A percentile compares a stretch with the other conserved stretches of the same genome.
phyloP scores from a whole-genome alignment of 176 grass and related monocot genomes.

The Oryza meyeriana region DNA sequence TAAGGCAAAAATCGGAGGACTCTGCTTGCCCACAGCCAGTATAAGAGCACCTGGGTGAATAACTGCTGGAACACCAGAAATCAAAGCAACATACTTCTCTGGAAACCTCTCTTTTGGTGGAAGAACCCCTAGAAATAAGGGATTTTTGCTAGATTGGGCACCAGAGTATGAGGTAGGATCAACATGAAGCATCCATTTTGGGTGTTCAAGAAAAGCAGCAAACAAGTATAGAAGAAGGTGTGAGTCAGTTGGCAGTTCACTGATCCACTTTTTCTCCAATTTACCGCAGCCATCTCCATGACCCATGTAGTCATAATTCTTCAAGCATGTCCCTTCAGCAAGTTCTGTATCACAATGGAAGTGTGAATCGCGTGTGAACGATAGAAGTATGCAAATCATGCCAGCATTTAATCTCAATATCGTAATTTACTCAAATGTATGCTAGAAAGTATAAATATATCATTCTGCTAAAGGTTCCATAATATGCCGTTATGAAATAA shows the following conservation, averaged over 20 bases:
- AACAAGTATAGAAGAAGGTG: conserved; percentile 90
- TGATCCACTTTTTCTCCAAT: conserved; percentile 77
- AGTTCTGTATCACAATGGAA: conserved; percentile 54
- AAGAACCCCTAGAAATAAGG: conserved; percentile 93
- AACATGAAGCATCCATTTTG: conserved; percentile 96
- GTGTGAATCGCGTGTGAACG: background rate
- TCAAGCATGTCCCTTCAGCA: conserved; percentile 95
- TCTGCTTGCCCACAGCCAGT: conserved; percentile 82
- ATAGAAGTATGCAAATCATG: conserved; percentile 19
- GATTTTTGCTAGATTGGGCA: conserved; percentile 91
- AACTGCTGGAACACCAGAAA: conserved; percentile 73
- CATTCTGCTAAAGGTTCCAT: background rate
- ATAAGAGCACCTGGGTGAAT: conserved; percentile 93
- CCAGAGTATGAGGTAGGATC: conserved; percentile 90
- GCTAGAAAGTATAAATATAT: background rate
- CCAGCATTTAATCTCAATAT: background rate
- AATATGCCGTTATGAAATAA: background rate
- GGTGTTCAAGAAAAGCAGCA: conserved; percentile 94
- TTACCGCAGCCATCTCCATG: conserved; percentile 62
- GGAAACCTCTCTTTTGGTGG: conserved; percentile 95
- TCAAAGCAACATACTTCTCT: conserved; percentile 93
- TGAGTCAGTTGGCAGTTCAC: conserved; percentile 85
- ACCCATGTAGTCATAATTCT: conserved; percentile 81
- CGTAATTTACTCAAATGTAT: background rate
- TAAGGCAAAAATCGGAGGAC: conserved; percentile 67